Evolutionary conservation across 148 eudicot species (phyloP), one percentile per base, ranked within the genome.

Genomic region (Heliamphora exappendiculata): DNA sequence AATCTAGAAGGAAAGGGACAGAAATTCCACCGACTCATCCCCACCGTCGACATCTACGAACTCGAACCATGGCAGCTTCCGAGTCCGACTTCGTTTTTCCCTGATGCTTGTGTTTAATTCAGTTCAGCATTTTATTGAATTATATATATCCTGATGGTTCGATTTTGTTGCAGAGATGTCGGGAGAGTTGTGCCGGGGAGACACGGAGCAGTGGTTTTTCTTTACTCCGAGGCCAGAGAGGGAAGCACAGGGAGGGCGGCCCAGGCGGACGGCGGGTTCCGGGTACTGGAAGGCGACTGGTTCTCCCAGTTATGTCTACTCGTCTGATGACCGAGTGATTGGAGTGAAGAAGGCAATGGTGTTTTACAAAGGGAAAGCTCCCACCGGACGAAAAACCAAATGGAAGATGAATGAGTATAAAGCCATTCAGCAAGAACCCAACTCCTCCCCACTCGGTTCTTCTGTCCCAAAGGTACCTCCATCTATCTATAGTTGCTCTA

Each of bases 251-350:
- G 85, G 88, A 51, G 85, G 85, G 47, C 64, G 83, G 71, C 81
- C 85, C 2, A 82, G 50, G 71, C 74, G 88, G 8, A 82, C 81
- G n/a, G 80, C 85, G 14, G 70, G 34, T 68, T 42, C 79, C 1
- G 88, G 88, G 0, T 85, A 82, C 71, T 85, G 88, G 88, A 85
- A 85, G 68, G 81, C 85, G 7, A 85, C 85, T 0, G 88, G 88
- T 3, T 85, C 88, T 3, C 85, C 85, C 0, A 49, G 66, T 5
- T 70, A 79, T 4, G 88, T 85, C 7, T 82, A 80, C 67, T 82
- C 88, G 12, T 60, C 78, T 1, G 74, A 82, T 10, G 71, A 67
- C 45, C 70, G 47, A 54, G 81, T 74, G 10, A 85, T 82, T 28
- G 88, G 88, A 12, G 44, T 80, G 55, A 80, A 85, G 82, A 85